A percentile compares a stretch with the other conserved stretches of the same genome.
Evolutionary conservation across 2,329 filamentous ascomycete genomes (phyloP).

Genomic region (Ramularia endophylla): DNA sequence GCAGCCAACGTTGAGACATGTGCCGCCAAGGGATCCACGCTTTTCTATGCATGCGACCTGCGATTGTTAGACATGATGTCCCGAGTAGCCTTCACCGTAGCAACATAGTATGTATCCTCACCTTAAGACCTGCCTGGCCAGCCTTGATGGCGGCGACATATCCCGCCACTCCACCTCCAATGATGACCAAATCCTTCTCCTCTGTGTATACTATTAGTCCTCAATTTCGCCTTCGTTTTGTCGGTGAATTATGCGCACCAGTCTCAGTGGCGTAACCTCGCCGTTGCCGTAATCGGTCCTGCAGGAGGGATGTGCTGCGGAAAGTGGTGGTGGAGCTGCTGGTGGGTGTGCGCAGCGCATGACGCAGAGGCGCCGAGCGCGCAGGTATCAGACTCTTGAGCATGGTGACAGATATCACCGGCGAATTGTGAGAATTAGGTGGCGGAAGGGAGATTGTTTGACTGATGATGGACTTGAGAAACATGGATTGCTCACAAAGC

Average conservation of each 20-base stretch:
- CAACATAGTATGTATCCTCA: slow-evolving; percentile 36
- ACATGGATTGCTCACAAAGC: too few relatives aligned
- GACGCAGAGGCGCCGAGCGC: slow-evolving; percentile 13
- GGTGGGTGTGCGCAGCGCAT: slow-evolving; percentile 19
- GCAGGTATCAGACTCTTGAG: slow-evolving; percentile 22
- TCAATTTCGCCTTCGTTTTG: slow-evolving; percentile 1
- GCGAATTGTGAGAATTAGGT: too few relatives aligned
- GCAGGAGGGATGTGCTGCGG: slow-evolving; percentile 39
- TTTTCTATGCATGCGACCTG: slow-evolving; percentile 98
- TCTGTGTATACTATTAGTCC: slow-evolving; percentile 50
- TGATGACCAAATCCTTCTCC: slow-evolving; percentile 95
- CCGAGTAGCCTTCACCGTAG: slow-evolving; percentile 17
- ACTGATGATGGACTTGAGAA: too few relatives aligned
- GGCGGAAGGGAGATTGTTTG: too few relatives aligned
- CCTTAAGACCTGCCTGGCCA: slow-evolving; percentile 94
- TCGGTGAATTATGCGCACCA: slow-evolving; percentile 30
- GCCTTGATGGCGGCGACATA: slow-evolving; percentile 99
- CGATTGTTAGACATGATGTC: background rate
- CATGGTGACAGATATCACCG: slow-evolving; percentile 14
- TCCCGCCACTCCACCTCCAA: slow-evolving; percentile 94
- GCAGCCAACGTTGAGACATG: slow-evolving; percentile 97
- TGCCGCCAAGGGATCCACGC: slow-evolving; percentile 88
- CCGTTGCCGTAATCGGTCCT: slow-evolving; percentile 48
- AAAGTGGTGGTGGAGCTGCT: slow-evolving; percentile 14
- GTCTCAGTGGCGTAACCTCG: slow-evolving; percentile 53